Percentiles rank a stretch among this genome's conserved stretches.
phyloP scores from a whole-genome alignment of 2,329 filamentous ascomycete genomes.

The Aspergillus chevalieri region DNA sequence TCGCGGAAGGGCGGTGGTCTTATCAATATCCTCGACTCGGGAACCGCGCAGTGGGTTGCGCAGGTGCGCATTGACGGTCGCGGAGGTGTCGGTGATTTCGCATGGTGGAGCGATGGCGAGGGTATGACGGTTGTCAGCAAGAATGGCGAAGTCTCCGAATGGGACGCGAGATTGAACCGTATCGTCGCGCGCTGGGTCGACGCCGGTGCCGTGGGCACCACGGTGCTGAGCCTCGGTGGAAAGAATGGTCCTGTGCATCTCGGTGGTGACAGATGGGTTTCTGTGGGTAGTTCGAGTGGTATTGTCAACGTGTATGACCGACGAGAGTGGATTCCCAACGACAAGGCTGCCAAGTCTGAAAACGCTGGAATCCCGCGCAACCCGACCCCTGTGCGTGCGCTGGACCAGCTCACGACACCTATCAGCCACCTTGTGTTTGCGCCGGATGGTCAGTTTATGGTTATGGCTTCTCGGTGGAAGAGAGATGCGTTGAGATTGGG shows the following conservation, averaged over 20 bases:
- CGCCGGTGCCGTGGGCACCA: slow-evolving; percentile 80
- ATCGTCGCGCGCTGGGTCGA: slow-evolving; percentile 82
- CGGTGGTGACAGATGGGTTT: slow-evolving; percentile 83
- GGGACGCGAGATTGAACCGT: slow-evolving; percentile 61
- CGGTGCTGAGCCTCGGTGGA: slow-evolving; percentile 69
- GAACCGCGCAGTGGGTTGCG: slow-evolving; percentile 79
- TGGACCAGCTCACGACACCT: slow-evolving; percentile 84
- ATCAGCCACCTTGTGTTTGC: slow-evolving; percentile 75
- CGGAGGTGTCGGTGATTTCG: slow-evolving; percentile 81
- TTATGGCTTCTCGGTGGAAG: slow-evolving; percentile 80
- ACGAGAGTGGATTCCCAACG: slow-evolving; percentile 49
- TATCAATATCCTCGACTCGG: slow-evolving; percentile 75
- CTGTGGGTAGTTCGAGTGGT: slow-evolving; percentile 76
- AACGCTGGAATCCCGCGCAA: slow-evolving; percentile 53
- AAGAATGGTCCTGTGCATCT: slow-evolving; percentile 33
- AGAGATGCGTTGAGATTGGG: slow-evolving; percentile 73
- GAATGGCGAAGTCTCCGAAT: slow-evolving; percentile 87
- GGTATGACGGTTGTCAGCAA: slow-evolving; percentile 78
- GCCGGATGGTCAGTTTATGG: slow-evolving; percentile 81
- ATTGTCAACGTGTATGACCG: slow-evolving; percentile 94
- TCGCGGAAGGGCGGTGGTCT: slow-evolving; percentile 79
- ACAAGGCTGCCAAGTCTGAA: slow-evolving; percentile 24
- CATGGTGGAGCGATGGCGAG: slow-evolving; percentile 81
- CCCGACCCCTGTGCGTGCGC: slow-evolving; percentile 64
- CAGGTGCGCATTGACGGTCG: slow-evolving; percentile 75